Base-by-base conservation (phyloP, 2,329 filamentous ascomycete species). In the Parafenestella ontariensis region DNA sequence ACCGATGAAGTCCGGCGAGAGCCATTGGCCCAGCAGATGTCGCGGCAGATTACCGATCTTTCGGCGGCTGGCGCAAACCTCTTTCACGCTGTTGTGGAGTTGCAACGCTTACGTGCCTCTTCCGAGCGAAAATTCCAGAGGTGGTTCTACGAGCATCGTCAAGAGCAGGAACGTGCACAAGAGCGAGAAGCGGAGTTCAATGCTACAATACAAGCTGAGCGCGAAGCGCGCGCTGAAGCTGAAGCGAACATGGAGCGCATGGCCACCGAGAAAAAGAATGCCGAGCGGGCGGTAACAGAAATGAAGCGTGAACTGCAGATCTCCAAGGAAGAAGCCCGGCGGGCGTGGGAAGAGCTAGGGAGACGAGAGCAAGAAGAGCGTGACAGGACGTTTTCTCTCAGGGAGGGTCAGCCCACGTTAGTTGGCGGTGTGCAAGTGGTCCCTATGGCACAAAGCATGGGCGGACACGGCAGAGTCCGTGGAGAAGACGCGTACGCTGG, bases 61-160 rank as follows among this genome's bases (percentile, higher is more conserved):
- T 97, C 95, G 23, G 95, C 95, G 7, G 95, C 95, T 0, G 95
- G 95, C 11, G 95, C 95, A 5, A 99, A 99, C 66, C 82, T 99
- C 0, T 99, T 99, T 75, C 95, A 99, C 74, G 95, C 95, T 9
- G 93, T 99, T 0, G 95, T 99, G 3, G 95, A 99, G 76, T 81
- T 99, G 41, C 95, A 99, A 75, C 88, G 95, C 26, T 82, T 99
- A 23, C 89, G 95, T 39, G 95, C 95, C 33, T 96, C 92, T 51
- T 98, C 94, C 0, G 95, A 99, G 76, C 88, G 95, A 61, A 98
- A 98, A 74, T 99, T 99, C 68, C 95, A 99, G 77, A 86, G 95
- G 46, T 99, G 95, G 95, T 98, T 98, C 78, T 96, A 96, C 66
- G 95, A 99, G 74, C 96, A 93, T 7, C 85, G 93, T 46, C 85